Percentiles rank a stretch among this genome's conserved stretches.
phyloP scores from a whole-genome alignment of 2,329 filamentous ascomycete genomes.

The Fusarium sp. region DNA sequence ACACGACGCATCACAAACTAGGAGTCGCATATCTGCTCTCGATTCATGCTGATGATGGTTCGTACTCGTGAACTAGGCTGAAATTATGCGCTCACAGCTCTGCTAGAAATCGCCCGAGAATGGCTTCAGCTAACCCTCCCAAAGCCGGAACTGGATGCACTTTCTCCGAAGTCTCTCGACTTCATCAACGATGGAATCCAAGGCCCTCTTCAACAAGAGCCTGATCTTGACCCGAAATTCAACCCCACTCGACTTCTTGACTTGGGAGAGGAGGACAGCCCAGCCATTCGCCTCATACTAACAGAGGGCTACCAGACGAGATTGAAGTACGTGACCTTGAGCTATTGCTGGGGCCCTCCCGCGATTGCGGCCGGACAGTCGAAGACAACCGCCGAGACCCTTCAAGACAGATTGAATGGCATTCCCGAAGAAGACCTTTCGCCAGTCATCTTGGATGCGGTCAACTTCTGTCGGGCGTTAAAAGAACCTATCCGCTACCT shows the following conservation, averaged over 20 bases:
- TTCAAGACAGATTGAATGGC: background rate
- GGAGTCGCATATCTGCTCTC: background rate
- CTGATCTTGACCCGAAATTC: background rate
- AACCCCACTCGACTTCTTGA: slow-evolving; percentile 1
- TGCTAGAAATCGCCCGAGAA: background rate
- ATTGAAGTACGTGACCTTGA: slow-evolving; percentile 3
- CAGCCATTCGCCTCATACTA: background rate
- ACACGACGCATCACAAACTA: background rate
- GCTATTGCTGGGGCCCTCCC: slow-evolving; percentile 4
- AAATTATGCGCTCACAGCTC: background rate
- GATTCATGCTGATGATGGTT: background rate
- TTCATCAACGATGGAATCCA: background rate
- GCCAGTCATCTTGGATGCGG: background rate
- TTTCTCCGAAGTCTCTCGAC: background rate
- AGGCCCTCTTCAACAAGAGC: background rate
- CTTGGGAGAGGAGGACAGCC: background rate
- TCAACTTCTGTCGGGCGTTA: background rate
- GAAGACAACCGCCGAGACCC: background rate
- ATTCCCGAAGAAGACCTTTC: background rate
- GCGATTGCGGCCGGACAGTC: background rate
- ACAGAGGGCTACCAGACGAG: background rate
- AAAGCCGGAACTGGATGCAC: background rate
- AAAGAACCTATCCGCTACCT: slow-evolving; percentile 6
- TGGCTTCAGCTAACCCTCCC: background rate
- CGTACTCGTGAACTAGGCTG: background rate